Evolutionary conservation across 768 basidiomycete genomes (phyloP), one percentile per base, ranked within the genome.

Genomic region (Mycena capillaripes): DNA sequence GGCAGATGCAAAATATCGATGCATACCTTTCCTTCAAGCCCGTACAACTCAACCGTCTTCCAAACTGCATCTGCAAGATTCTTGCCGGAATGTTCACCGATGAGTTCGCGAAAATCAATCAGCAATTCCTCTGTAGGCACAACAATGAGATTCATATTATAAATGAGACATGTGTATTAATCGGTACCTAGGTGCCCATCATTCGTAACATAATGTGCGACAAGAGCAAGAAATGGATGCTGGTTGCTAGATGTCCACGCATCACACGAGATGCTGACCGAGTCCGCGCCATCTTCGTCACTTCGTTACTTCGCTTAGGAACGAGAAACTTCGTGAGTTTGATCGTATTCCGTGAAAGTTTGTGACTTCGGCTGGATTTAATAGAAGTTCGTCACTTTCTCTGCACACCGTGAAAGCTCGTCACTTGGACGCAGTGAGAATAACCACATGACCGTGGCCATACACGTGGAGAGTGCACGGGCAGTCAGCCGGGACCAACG

Each of bases 191-290:
- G 58, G 9, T 59, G 23, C 7, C 40, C 58, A 9, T 60, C 58
- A 12, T 60, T 60, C 1, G 58, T 60, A 30, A 60, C 40, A 10
- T 60, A 60, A 9, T 60, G 58, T 0, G 58, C 58, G 3, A 60
- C 58, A 4, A 60, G 2, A 16, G 58, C 58, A 4, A 60, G 40
- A 40, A 60, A 60, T 6, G 58, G 40, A n/a, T 60, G 58, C 27
- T 60, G 58, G 40, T 44, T 60, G 40, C 58, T 60, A 1, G 58
- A 60, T 5, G 58, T 60, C 58, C 58, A 60, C 4, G 58, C 40
- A 11, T 60, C 58, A 7, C 40, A 44, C 25, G 58, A 60, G 58
- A 60, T 12, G 40, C 58, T 60, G 58, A 60, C 38, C 29, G n/a
- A n/a, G n/a, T n/a, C n/a, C n/a, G n/a, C n/a, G n/a, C n/a, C n/a